These are phyloP conservation scores for Haplosporangium sp. DNA, from an alignment of 371 early-diverging fungal genomes.

Conservation along the genomic window DNA sequence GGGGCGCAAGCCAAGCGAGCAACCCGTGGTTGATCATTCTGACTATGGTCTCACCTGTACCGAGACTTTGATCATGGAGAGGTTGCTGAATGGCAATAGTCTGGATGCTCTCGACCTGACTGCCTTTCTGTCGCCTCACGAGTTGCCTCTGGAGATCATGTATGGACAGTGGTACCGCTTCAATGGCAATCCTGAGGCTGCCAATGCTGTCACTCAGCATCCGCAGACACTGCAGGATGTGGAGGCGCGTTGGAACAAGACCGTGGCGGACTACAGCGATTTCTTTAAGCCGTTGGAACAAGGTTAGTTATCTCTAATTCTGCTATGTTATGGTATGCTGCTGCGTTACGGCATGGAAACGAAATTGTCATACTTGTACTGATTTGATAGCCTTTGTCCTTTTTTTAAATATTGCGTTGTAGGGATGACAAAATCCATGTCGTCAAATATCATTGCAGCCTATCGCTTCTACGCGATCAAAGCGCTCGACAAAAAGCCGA, in stretches of 20 bases:
- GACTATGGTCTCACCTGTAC: background rate
- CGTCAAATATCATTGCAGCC: conserved; percentile 10
- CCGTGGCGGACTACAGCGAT: background rate
- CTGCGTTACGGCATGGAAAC: no score
- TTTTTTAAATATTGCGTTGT: background rate
- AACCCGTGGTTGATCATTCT: background rate
- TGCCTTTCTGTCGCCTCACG: conserved; percentile 5
- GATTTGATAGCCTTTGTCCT: background rate
- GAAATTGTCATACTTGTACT: no score
- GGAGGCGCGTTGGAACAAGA: conserved; percentile 25
- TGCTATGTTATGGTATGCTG: background rate
- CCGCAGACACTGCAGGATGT: conserved; percentile 29
- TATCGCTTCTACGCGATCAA: conserved; percentile 14
- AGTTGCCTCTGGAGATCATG: conserved; percentile 6
- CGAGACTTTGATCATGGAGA: conserved; percentile 3
- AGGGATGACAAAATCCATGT: background rate
- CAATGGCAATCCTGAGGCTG: background rate
- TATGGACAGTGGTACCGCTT: conserved; percentile 17
- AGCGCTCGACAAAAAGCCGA: background rate
- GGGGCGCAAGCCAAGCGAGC: conserved; percentile 2
- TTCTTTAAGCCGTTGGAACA: conserved; percentile 21
- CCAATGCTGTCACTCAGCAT: background rate
- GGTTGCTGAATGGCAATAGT: conserved; percentile 12
- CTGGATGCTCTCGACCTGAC: conserved; percentile 27
- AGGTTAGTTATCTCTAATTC: conserved; percentile 16